These are phyloP conservation scores for Schizopora paradoxa DNA, from an alignment of 1,284 basidiomycete genomes.

Conservation along the genomic window DNA sequence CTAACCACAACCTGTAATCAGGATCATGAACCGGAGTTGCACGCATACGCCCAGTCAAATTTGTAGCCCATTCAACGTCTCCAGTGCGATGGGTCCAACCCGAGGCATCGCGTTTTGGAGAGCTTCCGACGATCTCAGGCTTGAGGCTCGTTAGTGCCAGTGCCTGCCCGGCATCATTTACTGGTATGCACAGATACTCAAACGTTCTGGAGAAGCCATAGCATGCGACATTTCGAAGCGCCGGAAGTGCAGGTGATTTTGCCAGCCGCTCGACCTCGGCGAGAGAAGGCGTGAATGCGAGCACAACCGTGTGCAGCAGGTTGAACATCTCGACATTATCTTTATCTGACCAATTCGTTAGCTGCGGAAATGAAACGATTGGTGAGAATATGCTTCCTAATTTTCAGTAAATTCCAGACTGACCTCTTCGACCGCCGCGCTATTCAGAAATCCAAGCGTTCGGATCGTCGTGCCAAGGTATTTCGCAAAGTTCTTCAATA, in stretches of 20 bases:
- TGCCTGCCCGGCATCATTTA: not conserved
- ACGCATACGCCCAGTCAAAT: not conserved
- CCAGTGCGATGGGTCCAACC: too few relatives aligned
- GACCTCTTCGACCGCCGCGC: too few relatives aligned
- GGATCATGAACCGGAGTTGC: constrained; percentile 12
- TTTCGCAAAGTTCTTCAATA: too few relatives aligned
- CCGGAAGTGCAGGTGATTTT: not conserved
- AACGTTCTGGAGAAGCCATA: constrained; percentile 10
- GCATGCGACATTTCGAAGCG: constrained; percentile 11
- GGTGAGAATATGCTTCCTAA: too few relatives aligned
- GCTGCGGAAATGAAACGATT: too few relatives aligned
- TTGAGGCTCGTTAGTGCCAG: not conserved
- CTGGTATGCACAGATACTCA: constrained; percentile 12
- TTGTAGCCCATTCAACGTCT: too few relatives aligned
- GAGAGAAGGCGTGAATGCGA: constrained; percentile 8
- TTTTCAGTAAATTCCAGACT: too few relatives aligned
- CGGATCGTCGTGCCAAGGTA: too few relatives aligned
- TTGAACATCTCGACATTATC: too few relatives aligned
- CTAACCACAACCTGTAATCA: constrained; percentile 9
- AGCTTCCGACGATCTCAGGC: not conserved
- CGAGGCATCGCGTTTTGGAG: not conserved
- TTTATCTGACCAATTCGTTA: too few relatives aligned
- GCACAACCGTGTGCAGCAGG: constrained; percentile 9
- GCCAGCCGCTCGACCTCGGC: not conserved
- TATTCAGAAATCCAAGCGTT: too few relatives aligned